phyloP scores from a whole-genome alignment of 2,329 filamentous ascomycete genomes.

The Corinectria fuckeliana region DNA sequence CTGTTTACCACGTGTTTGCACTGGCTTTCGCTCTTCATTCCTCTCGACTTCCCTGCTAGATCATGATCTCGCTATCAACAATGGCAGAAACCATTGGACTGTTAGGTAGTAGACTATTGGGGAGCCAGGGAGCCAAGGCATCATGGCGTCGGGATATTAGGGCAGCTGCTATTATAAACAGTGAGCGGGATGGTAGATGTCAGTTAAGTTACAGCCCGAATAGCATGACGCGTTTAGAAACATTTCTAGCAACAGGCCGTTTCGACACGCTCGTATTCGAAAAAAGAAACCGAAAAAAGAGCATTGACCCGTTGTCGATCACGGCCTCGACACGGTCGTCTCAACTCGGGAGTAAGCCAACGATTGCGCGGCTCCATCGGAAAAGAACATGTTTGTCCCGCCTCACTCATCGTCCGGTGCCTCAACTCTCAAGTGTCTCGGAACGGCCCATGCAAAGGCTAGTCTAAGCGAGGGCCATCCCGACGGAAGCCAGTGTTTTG shows the following conservation, averaged over 20 bases:
- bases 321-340: background rate
- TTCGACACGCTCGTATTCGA: background rate
- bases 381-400: background rate
- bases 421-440: background rate
- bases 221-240: background rate
- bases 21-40: too few species aligned
- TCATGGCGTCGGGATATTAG: too few species aligned
- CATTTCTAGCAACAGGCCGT: background rate
- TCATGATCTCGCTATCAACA: too few species aligned
- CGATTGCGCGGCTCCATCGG: background rate
- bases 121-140: too few species aligned
- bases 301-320: background rate
- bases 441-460: background rate
- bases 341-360: background rate
- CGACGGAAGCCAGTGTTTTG: background rate
- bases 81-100: too few species aligned
- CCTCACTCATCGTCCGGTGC: background rate
- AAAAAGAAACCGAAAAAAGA: background rate
- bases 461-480: background rate
- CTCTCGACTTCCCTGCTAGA: too few species aligned
- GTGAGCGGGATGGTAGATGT: too few species aligned
- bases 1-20: too few species aligned
- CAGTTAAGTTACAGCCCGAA: too few species aligned
- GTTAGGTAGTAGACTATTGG: too few species aligned
- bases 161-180: too few species aligned